Evolutionary conservation across 2,329 filamentous ascomycete species (phyloP), one percentile per base, ranked within the genome.

Genomic region (Colletotrichum sp.): DNA sequence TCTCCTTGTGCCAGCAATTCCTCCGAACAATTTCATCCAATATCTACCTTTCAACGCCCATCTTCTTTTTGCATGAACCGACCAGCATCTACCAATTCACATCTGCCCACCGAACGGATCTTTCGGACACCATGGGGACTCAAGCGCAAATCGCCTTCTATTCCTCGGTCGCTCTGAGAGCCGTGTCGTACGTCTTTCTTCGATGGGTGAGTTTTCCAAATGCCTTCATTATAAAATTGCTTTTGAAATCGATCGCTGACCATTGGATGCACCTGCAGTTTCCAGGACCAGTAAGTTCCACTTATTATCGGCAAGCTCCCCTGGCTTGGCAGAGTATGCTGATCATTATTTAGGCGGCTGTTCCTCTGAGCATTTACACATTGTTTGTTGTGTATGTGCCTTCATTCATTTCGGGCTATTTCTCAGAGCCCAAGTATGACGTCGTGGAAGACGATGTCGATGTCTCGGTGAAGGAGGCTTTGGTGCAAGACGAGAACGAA

Each of bases 311-410:
- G 55, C 34, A 13, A 52, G 30, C 63, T 34, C 24, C 30, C 24
- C 22, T 44, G n/a, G 24, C 32, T 65, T 30, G 44, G 52, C 55
- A 24, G 26, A 28, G 16, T 67, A 55, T 75, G 67, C 55, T 74
- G 55, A 70, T 75, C 18, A 69, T 24, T 24, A 7, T 59, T 15
- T 68, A 81, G 80, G 77, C 78, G 24, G 76, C 75, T 10, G 68
- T 81, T 16, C 78, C 77, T 16, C 36, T 77, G 39, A 78, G 77
- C 18, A 78, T 92, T 5, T 92, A 92, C 72, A 89, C 93, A 0
- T 85, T 94, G 3, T 92, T 94, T 76, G 92, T 90, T 28, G 84
- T 95, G 73, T 95, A 95, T 79, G 81, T 93, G 1, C 89, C 93
- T 0, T 88, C 92, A 1, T 95, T 94, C 83, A 82, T 94, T 67